Percentiles rank a stretch among this genome's conserved stretches.
phyloP scores from a whole-genome alignment of 2,329 filamentous ascomycete species.

The Epicoccum sorghinum region DNA sequence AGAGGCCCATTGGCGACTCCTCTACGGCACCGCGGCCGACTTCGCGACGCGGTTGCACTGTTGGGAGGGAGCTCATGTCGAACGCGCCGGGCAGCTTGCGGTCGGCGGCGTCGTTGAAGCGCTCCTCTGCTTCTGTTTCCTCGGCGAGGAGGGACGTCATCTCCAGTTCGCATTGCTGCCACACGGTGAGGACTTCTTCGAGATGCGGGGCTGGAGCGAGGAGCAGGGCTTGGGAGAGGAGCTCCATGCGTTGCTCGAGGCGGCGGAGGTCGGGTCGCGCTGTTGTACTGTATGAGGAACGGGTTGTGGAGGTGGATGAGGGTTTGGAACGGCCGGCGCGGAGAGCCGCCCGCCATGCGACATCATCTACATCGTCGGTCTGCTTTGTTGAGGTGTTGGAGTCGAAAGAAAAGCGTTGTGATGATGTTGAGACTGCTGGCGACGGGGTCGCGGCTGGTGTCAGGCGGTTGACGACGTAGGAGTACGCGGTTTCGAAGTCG shows the following conservation, averaged over 20 bases:
- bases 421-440: slow-evolving; percentile 29
- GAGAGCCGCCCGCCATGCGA: slow-evolving; percentile 80
- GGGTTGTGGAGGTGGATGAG: slow-evolving; percentile 46
- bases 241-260: slow-evolving; percentile 81
- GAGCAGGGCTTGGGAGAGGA: slow-evolving; percentile 75
- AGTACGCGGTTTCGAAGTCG: slow-evolving; percentile 86
- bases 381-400: slow-evolving; percentile 17
- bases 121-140: slow-evolving; percentile 71
- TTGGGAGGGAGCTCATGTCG: slow-evolving; percentile 35
- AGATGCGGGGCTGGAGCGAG: slow-evolving; percentile 73
- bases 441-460: slow-evolving; percentile 37
- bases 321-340: slow-evolving; percentile 75
- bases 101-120: slow-evolving; percentile 72
- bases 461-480: slow-evolving; percentile 76
- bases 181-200: slow-evolving; percentile 76
- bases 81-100: slow-evolving; percentile 58
- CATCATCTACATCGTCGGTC: slow-evolving; percentile 60
- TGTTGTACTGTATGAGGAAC: slow-evolving; percentile 51
- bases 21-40: slow-evolving; percentile 51
- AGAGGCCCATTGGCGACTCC: slow-evolving; percentile 60
- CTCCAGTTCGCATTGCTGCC: slow-evolving; percentile 79
- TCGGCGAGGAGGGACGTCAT: slow-evolving; percentile 69
- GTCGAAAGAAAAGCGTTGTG: slow-evolving; percentile 31
- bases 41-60: slow-evolving; percentile 50
- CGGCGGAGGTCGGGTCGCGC: slow-evolving; percentile 65